phyloP scores from a whole-genome alignment of 805 yeast genomes.

The Monosporozyma servazzii region DNA sequence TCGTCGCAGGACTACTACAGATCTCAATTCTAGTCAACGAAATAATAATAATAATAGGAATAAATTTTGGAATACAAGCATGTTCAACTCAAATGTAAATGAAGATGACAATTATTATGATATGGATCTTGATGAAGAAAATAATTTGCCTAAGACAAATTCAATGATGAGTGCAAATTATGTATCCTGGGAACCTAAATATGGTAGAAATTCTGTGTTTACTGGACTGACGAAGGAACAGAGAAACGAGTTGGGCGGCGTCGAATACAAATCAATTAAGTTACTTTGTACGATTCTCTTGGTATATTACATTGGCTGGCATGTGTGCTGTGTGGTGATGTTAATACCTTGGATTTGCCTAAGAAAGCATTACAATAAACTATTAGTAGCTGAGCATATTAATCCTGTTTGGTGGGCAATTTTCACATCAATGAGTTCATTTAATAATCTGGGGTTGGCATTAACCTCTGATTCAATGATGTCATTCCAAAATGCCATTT shows the following conservation, averaged over 20 bases:
- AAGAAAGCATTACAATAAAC: slow-evolving; percentile 33
- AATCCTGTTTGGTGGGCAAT: slow-evolving; percentile 88
- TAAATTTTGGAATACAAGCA: slow-evolving; percentile 8
- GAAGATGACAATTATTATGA: background rate
- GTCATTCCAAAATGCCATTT: slow-evolving; percentile 54
- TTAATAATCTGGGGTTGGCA: slow-evolving; percentile 76
- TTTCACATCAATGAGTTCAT: slow-evolving; percentile 67
- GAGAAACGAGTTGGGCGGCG: slow-evolving; percentile 92
- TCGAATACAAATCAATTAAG: slow-evolving; percentile 84
- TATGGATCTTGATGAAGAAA: background rate
- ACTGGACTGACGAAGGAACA: slow-evolving; percentile 72
- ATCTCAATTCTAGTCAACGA: background rate
- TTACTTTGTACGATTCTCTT: slow-evolving; percentile 56
- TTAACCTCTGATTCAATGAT: slow-evolving; percentile 71
- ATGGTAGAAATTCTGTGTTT: slow-evolving; percentile 92
- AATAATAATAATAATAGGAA: background rate
- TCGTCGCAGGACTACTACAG: background rate
- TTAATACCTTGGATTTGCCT: slow-evolving; percentile 52
- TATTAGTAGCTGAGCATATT: slow-evolving; percentile 46
- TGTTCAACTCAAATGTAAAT: slow-evolving; percentile 18
- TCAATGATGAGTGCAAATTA: slow-evolving; percentile 38
- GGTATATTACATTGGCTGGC: slow-evolving; percentile 64
- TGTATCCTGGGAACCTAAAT: slow-evolving; percentile 80
- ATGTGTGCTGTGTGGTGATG: slow-evolving; percentile 41
- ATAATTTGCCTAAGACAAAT: background rate